These are phyloP conservation scores for Apiospora saccharicola DNA, from an alignment of 2,329 filamentous ascomycete species.

Conservation along the genomic window DNA sequence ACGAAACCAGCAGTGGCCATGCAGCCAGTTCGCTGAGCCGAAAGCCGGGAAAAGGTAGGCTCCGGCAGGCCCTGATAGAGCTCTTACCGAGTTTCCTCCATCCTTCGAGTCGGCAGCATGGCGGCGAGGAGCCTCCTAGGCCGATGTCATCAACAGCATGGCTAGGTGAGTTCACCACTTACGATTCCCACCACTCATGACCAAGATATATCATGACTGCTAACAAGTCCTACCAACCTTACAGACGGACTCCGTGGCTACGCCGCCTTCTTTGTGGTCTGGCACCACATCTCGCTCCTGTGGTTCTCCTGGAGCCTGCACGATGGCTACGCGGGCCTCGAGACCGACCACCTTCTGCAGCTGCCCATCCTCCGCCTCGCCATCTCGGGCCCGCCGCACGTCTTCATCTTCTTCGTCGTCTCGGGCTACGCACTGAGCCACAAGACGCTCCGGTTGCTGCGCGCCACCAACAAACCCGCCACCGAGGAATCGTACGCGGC, in stretches of 20 bases:
- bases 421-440: conserved; percentile 50
- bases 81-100: not conserved
- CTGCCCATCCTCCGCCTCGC: conserved; percentile 47
- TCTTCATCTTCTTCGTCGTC: conserved; percentile 51
- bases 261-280: conserved; percentile 62
- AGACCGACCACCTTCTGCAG: conserved; percentile 38
- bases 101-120: not conserved
- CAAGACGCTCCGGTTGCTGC: conserved; percentile 43
- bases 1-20: not conserved
- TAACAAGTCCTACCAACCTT: not conserved
- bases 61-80: not conserved
- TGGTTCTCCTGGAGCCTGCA: conserved; percentile 42
- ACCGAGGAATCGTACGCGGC: conserved; percentile 32
- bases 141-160: not conserved
- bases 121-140: not conserved
- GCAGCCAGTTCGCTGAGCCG: not conserved
- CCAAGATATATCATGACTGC: not conserved
- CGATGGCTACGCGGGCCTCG: conserved; percentile 35
- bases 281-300: conserved; percentile 50
- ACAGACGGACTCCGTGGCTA: conserved; percentile 62
- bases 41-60: not conserved
- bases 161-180: not conserved
- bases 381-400: conserved; percentile 46
- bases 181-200: too few relatives aligned
- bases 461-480: conserved; percentile 26